Base-by-base conservation (phyloP, 192 early-diverging fungal genomes). In the Radiomyces spectabilis region DNA sequence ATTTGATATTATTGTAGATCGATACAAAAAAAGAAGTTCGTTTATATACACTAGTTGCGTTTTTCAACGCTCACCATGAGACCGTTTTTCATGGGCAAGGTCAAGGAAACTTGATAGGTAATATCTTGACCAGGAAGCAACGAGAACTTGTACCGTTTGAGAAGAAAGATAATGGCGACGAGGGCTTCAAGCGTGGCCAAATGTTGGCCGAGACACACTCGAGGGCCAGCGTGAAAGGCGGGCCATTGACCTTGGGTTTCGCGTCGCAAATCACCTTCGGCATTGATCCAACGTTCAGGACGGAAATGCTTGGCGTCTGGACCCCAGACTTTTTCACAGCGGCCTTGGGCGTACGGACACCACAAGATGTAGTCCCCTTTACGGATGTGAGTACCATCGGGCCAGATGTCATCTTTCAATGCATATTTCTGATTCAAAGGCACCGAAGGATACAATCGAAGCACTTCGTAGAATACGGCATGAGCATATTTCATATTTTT, bases 191-290 rank as follows among this genome's bases (percentile, higher is more conserved):
- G 44, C 0, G 70, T 76, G 9, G 74, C 74, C 8, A 76, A 49
- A 38, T 69, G 68, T 37, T 37, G 8, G 16, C 46, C 58, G 5
- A 61, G 45, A 41, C 76, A 78, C 7, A 74, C 71, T 37, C 76
- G 65, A 19, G 76, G 76, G 16, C 76, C 76, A 24, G 63, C 76
- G 39, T 78, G 72, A 67, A 78, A 78, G n/a, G 66, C 72, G 22
- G 76, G 76, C 69, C 73, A 78, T 32, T 70, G 54, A 13, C 70
- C 60, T 26, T 71, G 69, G 2, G 66, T 59, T 24, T 47, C 34
- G 25, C 66, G 58, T 1, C 47, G 33, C 16, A 58, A 42, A n/a
- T 55, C 51, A 22, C 68, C 65, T 6, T 60, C 61, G 8, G 61
- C 42, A 18, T 41, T 41, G 15, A 79, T 53, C 76, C 76, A 78